Evolutionary conservation across 1,139 yeast species (phyloP), one percentile per base, ranked within the genome.

Genomic region (Kodamaea anthophila): DNA sequence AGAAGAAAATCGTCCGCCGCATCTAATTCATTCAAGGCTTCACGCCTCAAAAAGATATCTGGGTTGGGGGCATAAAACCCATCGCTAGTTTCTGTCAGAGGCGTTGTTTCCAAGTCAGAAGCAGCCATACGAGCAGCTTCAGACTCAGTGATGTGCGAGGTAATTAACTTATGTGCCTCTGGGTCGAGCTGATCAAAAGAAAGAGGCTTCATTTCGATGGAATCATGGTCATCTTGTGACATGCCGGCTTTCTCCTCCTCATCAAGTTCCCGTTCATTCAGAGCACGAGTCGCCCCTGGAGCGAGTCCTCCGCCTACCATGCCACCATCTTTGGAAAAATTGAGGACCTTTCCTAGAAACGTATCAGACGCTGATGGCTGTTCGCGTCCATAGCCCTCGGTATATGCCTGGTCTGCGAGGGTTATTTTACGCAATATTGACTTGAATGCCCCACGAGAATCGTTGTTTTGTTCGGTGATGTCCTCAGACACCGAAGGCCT

Each of bases 61-160:
- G 76, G 75, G 35, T 70, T 70, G 4, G 74, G 73, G 2, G 70
- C 65, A 35, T 56, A 60, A 34, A 65, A 56, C 9, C 23, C 26
- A n/a, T n/a, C n/a, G n/a, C n/a, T n/a, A 3, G 30, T 16, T n/a
- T 35, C 28, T 13, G 36, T 30, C 4, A 28, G 32, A 1, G 38
- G 31, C 12, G 30, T 39, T 9, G 30, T 26, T n/a, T n/a, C n/a
- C n/a, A n/a, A n/a, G n/a, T n/a, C n/a, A n/a, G n/a, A n/a, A n/a
- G n/a, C n/a, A n/a, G n/a, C n/a, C n/a, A n/a, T n/a, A 8, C 30
- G 26, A 9, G 26, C 9, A 21, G 30, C 26, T 18, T 27, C 29
- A 22, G 19, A 10, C 9, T 21, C 28, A 2, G 68, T 65, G 1
- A 60, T 49, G 42, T 64, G 70, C 9, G 49, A 55, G 13, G 55